A percentile compares a stretch with the other conserved stretches of the same genome.
Evolutionary conservation across 768 basidiomycete species (phyloP).

Genomic region (Amanita pseudoporphyria): DNA sequence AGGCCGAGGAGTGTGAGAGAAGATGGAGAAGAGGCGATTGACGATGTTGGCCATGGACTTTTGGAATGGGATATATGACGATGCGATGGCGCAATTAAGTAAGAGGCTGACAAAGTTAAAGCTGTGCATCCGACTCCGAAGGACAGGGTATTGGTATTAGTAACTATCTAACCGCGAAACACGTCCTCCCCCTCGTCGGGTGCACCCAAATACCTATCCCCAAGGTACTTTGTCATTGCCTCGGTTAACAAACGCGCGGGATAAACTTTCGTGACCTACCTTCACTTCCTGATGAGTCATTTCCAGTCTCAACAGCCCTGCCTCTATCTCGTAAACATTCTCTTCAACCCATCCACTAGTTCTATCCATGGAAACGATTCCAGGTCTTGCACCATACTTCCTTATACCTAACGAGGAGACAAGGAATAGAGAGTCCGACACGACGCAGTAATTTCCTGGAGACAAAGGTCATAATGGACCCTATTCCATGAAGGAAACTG

Average conservation of each 20-base stretch:
- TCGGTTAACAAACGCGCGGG: neutral
- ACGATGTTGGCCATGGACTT: neutral
- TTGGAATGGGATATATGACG: too few species aligned
- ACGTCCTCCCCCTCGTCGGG: neutral
- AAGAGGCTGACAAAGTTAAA: too few species aligned
- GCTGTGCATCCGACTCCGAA: too few species aligned
- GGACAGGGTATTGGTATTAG: too few species aligned
- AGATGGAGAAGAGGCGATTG: neutral
- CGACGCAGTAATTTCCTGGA: neutral
- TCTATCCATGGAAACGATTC: neutral
- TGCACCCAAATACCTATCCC: neutral
- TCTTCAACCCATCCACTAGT: neutral
- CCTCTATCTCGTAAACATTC: neutral
- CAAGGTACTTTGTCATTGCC: neutral
- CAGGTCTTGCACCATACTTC: neutral
- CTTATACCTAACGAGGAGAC: neutral
- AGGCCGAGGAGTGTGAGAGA: constrained; percentile 6
- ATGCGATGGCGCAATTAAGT: too few species aligned
- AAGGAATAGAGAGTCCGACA: neutral
- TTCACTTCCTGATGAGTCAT: neutral
- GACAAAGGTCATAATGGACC: neutral
- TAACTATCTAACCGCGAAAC: neutral
- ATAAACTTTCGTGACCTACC: neutral
- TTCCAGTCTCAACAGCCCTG: neutral
- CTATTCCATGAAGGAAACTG: neutral